Conservation (phyloP, 257 asterid species). For the Apocynum venetum region DNA sequence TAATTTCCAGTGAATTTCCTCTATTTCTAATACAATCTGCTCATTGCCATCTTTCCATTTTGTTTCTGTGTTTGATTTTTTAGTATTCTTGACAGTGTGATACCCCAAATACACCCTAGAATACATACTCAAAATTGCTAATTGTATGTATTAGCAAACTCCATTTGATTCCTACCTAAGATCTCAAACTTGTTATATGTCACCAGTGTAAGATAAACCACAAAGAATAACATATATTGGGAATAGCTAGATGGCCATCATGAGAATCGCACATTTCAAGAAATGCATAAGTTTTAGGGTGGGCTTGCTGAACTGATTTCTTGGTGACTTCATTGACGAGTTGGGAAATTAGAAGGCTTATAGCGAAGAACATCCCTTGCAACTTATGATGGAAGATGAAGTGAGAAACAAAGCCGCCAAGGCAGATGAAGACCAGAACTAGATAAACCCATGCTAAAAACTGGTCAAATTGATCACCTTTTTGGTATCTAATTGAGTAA, state of each 20-base stretch:
- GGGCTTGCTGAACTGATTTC: slow-evolving; percentile 67
- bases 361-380: slow-evolving; percentile 76
- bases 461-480: slow-evolving; percentile 73
- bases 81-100: slow-evolving; percentile 32
- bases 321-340: slow-evolving; percentile 68
- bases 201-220: slow-evolving; percentile 59
- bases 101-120: slow-evolving; percentile 90
- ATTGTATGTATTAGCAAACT: too few species aligned
- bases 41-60: too few species aligned
- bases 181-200: slow-evolving; percentile 47
- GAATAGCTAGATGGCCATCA: slow-evolving; percentile 98
- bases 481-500: slow-evolving; percentile 78
- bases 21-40: too few species aligned
- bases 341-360: slow-evolving; percentile 77
- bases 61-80: too few species aligned
- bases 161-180: slow-evolving; percentile 53
- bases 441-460: slow-evolving; percentile 80
- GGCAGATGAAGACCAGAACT: slow-evolving; percentile 78
- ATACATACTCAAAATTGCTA: slow-evolving; percentile 65
- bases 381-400: slow-evolving; percentile 92
- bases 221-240: slow-evolving; percentile 86
- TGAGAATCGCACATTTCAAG: slow-evolving; percentile 92
- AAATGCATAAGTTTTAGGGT: slow-evolving; percentile 79
- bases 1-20: too few species aligned
- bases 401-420: slow-evolving; percentile 84